A percentile compares a stretch with the other conserved stretches of the same genome.
phyloP scores from a whole-genome alignment of 2,329 filamentous ascomycete genomes.

The Pseudocercospora fuligena region DNA sequence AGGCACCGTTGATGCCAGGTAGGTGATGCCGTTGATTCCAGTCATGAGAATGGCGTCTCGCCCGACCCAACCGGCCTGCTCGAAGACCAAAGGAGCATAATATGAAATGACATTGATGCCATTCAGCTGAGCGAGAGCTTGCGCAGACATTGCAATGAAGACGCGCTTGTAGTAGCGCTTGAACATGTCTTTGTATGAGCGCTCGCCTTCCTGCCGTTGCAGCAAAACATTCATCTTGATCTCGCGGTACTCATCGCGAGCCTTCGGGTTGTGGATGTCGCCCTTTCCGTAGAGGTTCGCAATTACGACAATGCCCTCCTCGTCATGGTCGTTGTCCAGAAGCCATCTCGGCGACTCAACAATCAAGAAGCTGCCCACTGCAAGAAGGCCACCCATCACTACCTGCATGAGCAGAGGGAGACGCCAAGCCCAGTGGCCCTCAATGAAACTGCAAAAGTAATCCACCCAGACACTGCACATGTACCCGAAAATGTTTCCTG shows the following conservation, averaged over 20 bases:
- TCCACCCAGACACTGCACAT: constrained; percentile 98
- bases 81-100: constrained; percentile 95
- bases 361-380: constrained; percentile 84
- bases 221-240: constrained; percentile 98
- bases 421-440: constrained; percentile 86
- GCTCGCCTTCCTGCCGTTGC: constrained; percentile 91
- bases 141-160: constrained; percentile 98
- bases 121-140: constrained; percentile 93
- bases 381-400: constrained; percentile 86
- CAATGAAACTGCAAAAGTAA: constrained; percentile 92
- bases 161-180: constrained; percentile 87
- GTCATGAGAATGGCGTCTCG: constrained; percentile 95
- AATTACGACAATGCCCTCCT: constrained; percentile 97
- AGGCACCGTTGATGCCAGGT: constrained; percentile 88
- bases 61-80: constrained; percentile 93
- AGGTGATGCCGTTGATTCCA: constrained; percentile 90
- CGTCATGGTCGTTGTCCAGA: constrained; percentile 94
- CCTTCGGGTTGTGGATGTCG: constrained; percentile 91
- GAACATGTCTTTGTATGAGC: constrained; percentile 94
- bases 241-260: constrained; percentile 93
- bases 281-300: constrained; percentile 95
- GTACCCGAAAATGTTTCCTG: constrained; percentile 95
- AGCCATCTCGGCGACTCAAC: constrained; percentile 98
- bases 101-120: constrained; percentile 99
- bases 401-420: constrained; percentile 90